These are phyloP conservation scores for Saturnispora silvae DNA, from an alignment of 805 yeast genomes.

Conservation along the genomic window DNA sequence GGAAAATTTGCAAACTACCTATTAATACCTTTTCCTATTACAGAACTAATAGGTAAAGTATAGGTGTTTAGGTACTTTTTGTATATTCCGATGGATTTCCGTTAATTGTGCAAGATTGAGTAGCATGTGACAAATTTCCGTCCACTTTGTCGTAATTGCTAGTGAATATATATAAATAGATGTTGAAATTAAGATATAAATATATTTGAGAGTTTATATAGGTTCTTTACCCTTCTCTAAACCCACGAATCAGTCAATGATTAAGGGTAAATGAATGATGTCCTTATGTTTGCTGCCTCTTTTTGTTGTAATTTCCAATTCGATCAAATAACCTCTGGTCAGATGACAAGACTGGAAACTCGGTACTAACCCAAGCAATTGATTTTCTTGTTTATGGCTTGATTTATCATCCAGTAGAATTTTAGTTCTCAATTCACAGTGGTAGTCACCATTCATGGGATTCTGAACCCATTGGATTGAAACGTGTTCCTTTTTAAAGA, in stretches of 20 bases:
- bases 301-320: conserved; percentile 8
- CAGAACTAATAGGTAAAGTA: too few relatives aligned
- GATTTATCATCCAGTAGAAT: conserved; percentile 2
- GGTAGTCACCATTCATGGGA: conserved; percentile 3
- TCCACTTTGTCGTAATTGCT: too few relatives aligned
- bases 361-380: conserved; percentile 10
- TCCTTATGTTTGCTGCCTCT: conserved; percentile 10
- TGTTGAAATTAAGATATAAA: too few relatives aligned
- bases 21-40: too few relatives aligned
- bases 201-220: too few relatives aligned
- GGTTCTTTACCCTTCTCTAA: too few relatives aligned
- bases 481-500: conserved; percentile 9
- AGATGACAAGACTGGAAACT: conserved; percentile 14
- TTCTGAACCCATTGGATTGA: conserved; percentile 5
- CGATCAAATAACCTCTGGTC: conserved; percentile 11
- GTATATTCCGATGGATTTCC: too few relatives aligned
- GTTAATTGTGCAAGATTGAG: too few relatives aligned
- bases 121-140: too few relatives aligned
- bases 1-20: too few relatives aligned
- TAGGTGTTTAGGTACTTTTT: too few relatives aligned
- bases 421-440: conserved; percentile 4
- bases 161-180: too few relatives aligned
- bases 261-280: conserved; percentile 8
- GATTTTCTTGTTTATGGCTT: conserved; percentile 1
- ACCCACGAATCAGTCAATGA: conserved; percentile 5